Percentiles rank a stretch among this genome's conserved stretches.
Evolutionary conservation across 345 rosid genomes (phyloP).

Genomic region (Hypericum perforatum): DNA sequence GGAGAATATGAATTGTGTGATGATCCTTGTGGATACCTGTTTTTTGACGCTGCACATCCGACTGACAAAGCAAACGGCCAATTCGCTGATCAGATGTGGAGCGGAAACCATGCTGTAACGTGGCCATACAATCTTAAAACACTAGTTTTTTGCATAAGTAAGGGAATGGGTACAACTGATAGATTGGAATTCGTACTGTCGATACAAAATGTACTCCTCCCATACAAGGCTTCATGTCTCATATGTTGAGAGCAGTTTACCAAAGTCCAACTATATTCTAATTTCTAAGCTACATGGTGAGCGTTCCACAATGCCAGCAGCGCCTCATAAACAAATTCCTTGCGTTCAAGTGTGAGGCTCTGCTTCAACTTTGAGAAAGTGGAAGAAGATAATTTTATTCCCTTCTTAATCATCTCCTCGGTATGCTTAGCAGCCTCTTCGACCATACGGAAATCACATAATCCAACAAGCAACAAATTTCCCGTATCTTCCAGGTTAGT

Average conservation of each 20-base stretch:
- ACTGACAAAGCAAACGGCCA: slow-evolving; percentile 5
- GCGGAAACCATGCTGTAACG: background rate
- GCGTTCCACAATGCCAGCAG: slow-evolving; percentile 31
- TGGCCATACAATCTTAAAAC: slow-evolving; percentile 6
- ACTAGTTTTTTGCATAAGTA: background rate
- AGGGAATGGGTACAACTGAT: background rate
- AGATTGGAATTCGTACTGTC: no score
- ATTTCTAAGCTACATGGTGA: no score
- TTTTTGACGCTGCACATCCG: slow-evolving; percentile 6
- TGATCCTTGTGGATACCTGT: background rate
- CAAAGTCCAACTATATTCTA: no score
- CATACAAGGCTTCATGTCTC: no score
- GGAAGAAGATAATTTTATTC: slow-evolving; percentile 32
- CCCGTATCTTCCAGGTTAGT: slow-evolving; percentile 42
- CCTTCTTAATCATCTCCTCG: slow-evolving; percentile 39
- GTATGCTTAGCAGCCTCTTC: slow-evolving; percentile 60
- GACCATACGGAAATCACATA: slow-evolving; percentile 31
- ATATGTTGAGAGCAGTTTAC: no score
- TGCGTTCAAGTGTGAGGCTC: slow-evolving; percentile 24
- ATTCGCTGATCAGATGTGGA: slow-evolving; percentile 9
- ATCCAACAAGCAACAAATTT: slow-evolving; percentile 37
- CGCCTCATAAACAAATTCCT: slow-evolving; percentile 30
- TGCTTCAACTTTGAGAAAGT: slow-evolving; percentile 40
- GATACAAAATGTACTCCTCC: no score
- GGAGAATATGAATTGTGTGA: slow-evolving; percentile 12